Conservation (phyloP, 148 eudicot genomes). For the Rheum nobile region DNA sequence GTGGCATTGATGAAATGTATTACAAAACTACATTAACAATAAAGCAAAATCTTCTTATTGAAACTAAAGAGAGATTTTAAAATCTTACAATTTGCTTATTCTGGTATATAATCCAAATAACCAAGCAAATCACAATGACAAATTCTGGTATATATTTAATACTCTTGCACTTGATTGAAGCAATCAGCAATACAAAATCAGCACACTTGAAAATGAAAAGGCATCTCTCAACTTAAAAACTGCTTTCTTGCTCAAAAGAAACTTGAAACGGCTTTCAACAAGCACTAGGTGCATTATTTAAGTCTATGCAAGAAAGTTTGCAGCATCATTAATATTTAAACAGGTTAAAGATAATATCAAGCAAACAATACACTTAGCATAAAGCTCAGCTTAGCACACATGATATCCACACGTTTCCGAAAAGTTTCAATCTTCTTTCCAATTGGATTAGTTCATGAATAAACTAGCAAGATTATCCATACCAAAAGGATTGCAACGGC, state of each 20-base stretch:
- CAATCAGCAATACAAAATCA: background rate
- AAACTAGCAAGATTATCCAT: background rate
- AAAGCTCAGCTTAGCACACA: background rate
- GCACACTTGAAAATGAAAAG: background rate
- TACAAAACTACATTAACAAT: background rate
- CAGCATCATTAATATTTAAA: background rate
- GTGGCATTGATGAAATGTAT: background rate
- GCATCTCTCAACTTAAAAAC: background rate
- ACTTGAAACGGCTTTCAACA: background rate
- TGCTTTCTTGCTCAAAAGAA: background rate
- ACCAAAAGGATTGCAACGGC: slow-evolving; percentile 97
- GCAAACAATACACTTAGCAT: background rate
- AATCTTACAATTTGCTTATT: background rate
- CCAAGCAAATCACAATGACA: background rate
- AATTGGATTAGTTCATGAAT: background rate
- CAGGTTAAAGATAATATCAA: background rate
- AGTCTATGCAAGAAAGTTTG: background rate
- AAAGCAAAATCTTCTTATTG: background rate
- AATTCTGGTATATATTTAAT: too few relatives aligned
- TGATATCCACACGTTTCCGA: background rate
- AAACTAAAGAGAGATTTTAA: background rate
- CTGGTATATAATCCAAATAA: background rate
- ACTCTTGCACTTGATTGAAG: background rate
- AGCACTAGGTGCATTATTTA: background rate
- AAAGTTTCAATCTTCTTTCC: background rate